Conservation (phyloP, 768 basidiomycete species). For the Russula sp. region DNA sequence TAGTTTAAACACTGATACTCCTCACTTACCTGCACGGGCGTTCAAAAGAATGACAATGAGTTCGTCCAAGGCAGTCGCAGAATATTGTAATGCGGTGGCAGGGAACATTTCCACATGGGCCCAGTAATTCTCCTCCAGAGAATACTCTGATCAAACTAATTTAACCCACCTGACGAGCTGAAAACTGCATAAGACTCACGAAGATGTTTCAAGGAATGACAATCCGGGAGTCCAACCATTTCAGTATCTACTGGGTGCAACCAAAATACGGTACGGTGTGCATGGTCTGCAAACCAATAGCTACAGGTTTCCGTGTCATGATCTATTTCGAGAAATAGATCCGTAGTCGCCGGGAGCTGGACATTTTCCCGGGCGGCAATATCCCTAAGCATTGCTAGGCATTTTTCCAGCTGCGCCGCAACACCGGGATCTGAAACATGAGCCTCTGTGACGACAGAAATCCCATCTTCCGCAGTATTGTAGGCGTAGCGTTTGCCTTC, state of each 20-base stretch:
- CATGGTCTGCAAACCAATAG: slow-evolving; percentile 21
- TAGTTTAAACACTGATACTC: neutral
- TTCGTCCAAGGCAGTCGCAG: slow-evolving; percentile 10
- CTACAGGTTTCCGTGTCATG: neutral
- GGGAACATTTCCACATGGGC: slow-evolving; percentile 23
- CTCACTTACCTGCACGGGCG: slow-evolving; percentile 13
- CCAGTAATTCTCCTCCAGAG: slow-evolving; percentile 25
- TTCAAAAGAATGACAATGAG: slow-evolving; percentile 2
- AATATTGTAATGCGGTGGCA: neutral
- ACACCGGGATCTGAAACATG: neutral
- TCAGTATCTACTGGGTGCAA: neutral
- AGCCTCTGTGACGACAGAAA: slow-evolving; percentile 19
- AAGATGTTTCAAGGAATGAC: slow-evolving; percentile 4
- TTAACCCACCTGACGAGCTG: neutral
- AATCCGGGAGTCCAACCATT: neutral
- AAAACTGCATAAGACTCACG: neutral
- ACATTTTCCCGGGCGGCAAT: neutral
- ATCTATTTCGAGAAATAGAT: slow-evolving; percentile 20
- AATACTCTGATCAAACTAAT: neutral
- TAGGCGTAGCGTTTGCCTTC: slow-evolving; percentile 21
- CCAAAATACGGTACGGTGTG: slow-evolving; percentile 16
- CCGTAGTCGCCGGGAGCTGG: neutral
- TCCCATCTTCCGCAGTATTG: neutral
- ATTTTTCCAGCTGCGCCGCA: neutral
- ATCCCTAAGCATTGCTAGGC: neutral